A percentile compares a stretch with the other conserved stretches of the same genome.
Conservation (phyloP, 805 yeast genomes). For the Candida suzukii region DNA sequence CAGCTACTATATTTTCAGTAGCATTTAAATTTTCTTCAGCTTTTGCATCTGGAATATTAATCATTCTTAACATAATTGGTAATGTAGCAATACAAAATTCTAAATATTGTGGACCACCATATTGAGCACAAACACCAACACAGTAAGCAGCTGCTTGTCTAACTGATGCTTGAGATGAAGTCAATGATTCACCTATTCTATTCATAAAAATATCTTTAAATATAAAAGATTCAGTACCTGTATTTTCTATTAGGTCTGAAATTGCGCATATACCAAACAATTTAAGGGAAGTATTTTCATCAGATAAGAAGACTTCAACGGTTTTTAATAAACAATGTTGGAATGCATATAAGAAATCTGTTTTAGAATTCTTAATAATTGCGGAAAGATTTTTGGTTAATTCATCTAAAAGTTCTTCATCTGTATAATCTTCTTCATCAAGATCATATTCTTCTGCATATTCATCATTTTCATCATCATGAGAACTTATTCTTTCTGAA, state of each 20-base stretch:
- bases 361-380: constrained; percentile 56
- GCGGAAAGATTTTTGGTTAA: constrained; percentile 68
- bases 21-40: constrained; percentile 81
- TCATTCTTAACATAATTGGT: constrained; percentile 66
- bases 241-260: constrained; percentile 73
- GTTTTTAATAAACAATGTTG: constrained; percentile 52
- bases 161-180: constrained; percentile 59
- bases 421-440: constrained; percentile 79
- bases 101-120: constrained; percentile 58
- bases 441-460: constrained; percentile 81
- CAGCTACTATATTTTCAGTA: constrained; percentile 76
- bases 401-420: constrained; percentile 85
- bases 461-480: constrained; percentile 76
- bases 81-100: constrained; percentile 64
- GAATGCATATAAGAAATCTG: constrained; percentile 56
- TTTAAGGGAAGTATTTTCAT: constrained; percentile 60
- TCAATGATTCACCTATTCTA: constrained; percentile 59
- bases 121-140: constrained; percentile 81
- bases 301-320: constrained; percentile 52
- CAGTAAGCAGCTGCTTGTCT: constrained; percentile 85
- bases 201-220: constrained; percentile 60
- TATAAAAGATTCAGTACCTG: constrained; percentile 61
- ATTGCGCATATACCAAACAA: constrained; percentile 75
- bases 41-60: constrained; percentile 72
- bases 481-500: constrained; percentile 60